Conservation (phyloP, 805 yeast genomes). For the Candida quercuum region DNA sequence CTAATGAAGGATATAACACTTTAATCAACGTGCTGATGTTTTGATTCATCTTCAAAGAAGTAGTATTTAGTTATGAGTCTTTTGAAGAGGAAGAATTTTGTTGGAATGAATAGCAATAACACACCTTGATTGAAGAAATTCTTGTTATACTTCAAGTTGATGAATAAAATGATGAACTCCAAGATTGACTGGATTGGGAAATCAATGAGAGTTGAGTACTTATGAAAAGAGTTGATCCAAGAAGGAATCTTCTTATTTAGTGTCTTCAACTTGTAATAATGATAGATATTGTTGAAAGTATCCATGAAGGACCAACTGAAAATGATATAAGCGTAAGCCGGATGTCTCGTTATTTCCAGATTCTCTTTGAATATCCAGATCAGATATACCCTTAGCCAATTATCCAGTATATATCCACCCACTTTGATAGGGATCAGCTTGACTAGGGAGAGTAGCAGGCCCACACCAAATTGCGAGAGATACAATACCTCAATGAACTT, state of each 20-base stretch:
- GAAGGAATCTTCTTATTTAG: slow-evolving; percentile 8
- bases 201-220: slow-evolving; percentile 5
- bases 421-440: slow-evolving; percentile 1
- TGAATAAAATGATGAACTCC: slow-evolving; percentile 18
- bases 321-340: slow-evolving; percentile 10
- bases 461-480: no score
- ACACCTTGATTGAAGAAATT: slow-evolving; percentile 5
- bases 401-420: not conserved
- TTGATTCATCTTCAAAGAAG: not conserved
- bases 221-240: slow-evolving; percentile 3
- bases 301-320: slow-evolving; percentile 6
- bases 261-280: slow-evolving; percentile 12
- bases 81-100: slow-evolving; percentile 12
- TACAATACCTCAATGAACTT: not conserved
- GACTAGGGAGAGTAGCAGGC: not conserved
- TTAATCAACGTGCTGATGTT: slow-evolving; percentile 8
- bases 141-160: slow-evolving; percentile 10
- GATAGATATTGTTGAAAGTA: slow-evolving; percentile 12
- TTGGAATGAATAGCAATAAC: slow-evolving; percentile 15
- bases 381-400: not conserved
- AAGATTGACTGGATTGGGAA: slow-evolving; percentile 10
- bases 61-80: slow-evolving; percentile 11
- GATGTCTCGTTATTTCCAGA: slow-evolving; percentile 11
- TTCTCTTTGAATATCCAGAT: not conserved
- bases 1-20: slow-evolving; percentile 5